Base-by-base conservation (phyloP, 1,284 basidiomycete genomes). In the Golubevia sp. region DNA sequence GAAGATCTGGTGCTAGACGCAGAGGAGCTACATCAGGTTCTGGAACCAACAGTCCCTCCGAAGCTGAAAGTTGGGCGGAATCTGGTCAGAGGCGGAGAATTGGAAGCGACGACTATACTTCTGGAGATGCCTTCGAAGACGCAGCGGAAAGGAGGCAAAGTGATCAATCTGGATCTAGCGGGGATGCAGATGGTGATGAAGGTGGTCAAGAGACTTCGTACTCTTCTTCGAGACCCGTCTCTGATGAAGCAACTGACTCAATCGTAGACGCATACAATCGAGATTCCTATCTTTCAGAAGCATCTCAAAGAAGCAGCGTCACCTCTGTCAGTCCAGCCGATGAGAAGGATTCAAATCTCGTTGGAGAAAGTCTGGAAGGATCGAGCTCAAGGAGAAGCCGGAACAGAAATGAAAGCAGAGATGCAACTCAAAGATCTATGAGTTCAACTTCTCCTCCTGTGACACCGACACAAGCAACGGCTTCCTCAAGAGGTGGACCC, bases 251-350 rank as follows among this genome's bases (percentile, higher is more conserved):
- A 5, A 67, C 72, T 23, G 76, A 76, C 15, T 74, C 72, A 20
- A 75, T 77, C 30, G 61, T 77, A 5, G 76, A 77, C 23, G 70
- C 72, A 15, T 75, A 76, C 49, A 72, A 71, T 25, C 60, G 74
- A 5, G 70, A 77, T 53, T 77, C 75, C 55, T 74, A 68, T 59
- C 64, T 75, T 2, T 74, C 71, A 38, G 76, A 78, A 27, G 62
- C 50, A 1, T 73, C 72, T 25, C 76, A 76, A 27, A 54, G 74
- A 3, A 77, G 72, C 15, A 77, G 74, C 50, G 44, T 75, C 26
- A 76, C 74, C 13, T 73, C 70, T 0, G 27, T 68, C 6, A 61
- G 69, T 8, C 73, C 73, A 24, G 24, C 11, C 11, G 20, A 59
- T 34, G 48, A 20, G n/a, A 24, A 18, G 44, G 44, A 59, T 50